Evolutionary conservation across 2,329 filamentous ascomycete species (phyloP).

Genomic region (Neonectria magnoliae): DNA sequence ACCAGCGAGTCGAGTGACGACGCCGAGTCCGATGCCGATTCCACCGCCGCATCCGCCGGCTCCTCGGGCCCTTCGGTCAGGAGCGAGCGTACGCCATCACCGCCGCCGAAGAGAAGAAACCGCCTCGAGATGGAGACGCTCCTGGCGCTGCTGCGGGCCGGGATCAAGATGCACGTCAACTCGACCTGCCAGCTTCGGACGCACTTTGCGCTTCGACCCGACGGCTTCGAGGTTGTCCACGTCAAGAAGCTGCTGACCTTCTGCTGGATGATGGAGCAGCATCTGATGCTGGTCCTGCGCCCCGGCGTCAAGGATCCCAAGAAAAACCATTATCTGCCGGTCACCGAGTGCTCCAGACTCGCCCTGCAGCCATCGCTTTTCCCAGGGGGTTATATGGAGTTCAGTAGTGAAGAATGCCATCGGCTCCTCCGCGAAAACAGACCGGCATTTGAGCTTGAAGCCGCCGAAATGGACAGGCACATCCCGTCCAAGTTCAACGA

Average conservation of each 20-base stretch:
- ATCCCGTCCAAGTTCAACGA: constrained; percentile 23
- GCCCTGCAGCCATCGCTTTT: constrained; percentile 17
- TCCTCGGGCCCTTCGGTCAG: background rate
- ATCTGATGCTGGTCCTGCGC: constrained; percentile 23
- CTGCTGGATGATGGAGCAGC: constrained; percentile 28
- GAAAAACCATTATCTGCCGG: constrained; percentile 18
- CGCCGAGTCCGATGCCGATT: background rate
- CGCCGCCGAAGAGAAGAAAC: background rate
- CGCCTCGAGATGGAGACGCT: constrained; percentile 23
- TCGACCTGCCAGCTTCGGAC: constrained; percentile 35
- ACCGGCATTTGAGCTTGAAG: background rate
- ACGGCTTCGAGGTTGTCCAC: constrained; percentile 23
- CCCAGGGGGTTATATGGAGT: constrained; percentile 3
- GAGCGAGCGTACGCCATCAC: background rate
- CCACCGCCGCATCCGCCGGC: background rate
- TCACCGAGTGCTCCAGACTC: constrained; percentile 20
- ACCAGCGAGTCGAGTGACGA: background rate
- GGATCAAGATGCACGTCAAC: constrained; percentile 37
- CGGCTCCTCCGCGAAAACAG: constrained; percentile 10
- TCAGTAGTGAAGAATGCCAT: background rate
- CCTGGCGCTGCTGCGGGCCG: constrained; percentile 21
- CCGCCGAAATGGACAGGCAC: constrained; percentile 12
- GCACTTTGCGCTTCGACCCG: constrained; percentile 15
- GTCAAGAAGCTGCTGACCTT: constrained; percentile 27
- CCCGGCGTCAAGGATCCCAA: background rate